Evolutionary conservation across 805 yeast species (phyloP).

Genomic region (Nakazawaea laoshanensis): DNA sequence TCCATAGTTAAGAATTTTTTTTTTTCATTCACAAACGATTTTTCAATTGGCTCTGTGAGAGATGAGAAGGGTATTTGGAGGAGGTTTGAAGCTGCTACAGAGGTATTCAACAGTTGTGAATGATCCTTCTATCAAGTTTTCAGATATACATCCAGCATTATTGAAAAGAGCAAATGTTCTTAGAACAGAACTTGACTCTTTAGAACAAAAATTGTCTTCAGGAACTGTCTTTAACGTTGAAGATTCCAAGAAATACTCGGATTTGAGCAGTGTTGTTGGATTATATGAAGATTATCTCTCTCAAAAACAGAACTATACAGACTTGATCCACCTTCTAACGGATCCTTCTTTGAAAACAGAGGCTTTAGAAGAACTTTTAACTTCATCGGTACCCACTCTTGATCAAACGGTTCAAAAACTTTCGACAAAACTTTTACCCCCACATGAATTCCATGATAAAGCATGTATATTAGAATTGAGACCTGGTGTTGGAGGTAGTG

Average conservation of each 20-base stretch:
- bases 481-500: constrained; percentile 96
- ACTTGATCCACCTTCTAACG: constrained; percentile 28
- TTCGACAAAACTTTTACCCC: constrained; percentile 61
- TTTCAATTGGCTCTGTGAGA: no score
- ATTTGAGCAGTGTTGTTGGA: constrained; percentile 34
- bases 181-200: constrained; percentile 27
- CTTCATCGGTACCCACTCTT: constrained; percentile 34
- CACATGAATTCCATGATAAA: constrained; percentile 65
- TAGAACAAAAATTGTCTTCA: constrained; percentile 33
- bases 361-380: constrained; percentile 52
- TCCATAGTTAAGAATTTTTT: no score
- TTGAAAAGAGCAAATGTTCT: constrained; percentile 36
- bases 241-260: constrained; percentile 40
- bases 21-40: no score
- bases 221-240: constrained; percentile 35
- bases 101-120: no score
- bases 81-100: no score
- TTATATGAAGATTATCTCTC: constrained; percentile 28
- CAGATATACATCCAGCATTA: constrained; percentile 40
- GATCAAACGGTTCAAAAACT: constrained; percentile 32
- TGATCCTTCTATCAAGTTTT: constrained; percentile 9
- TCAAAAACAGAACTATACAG: constrained; percentile 23
- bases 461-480: constrained; percentile 78
- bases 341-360: constrained; percentile 47
- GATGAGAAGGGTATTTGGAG: no score